Evolutionary conservation across 768 basidiomycete species (phyloP), one percentile per base, ranked within the genome.

Genomic region (Pulveroboletus sp.): DNA sequence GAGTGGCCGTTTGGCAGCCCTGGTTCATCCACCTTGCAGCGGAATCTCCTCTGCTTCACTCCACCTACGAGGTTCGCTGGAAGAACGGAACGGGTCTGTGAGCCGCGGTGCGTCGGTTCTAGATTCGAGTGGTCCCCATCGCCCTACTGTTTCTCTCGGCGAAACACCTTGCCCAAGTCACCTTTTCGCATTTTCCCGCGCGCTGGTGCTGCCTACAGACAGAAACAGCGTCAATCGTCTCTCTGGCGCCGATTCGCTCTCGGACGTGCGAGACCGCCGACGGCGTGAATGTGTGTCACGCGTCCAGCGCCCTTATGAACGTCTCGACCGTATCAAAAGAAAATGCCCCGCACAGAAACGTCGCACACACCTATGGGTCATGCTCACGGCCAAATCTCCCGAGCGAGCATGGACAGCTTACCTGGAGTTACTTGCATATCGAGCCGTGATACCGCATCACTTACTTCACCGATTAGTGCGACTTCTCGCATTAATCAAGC

Each of bases 381-480:
- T 76, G 39, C 69, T 70, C 30, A 66, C 55, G 21, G 54, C 73
- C 17, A 55, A 61, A 33, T 66, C 68, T 13, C 49, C 63, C 44
- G 39, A 55, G 18, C 67, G 67, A 21, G 75, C 72, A 7, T 80
- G 78, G 77, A 51, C 62, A 15, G 76, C 76, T 10, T 80, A 78
- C 60, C 55, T 64, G 39, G 53, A 66, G 17, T 53, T 77, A 13
- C 54, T 70, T 59, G 52, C 56, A 58, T 9, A 48, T 38, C 51
- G 45, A 18, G 54, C 37, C 6, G 47, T 36, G 30, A 70, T 71
- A 52, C 73, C 68, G 31, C 61, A 53, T 51, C 53, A 61, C 46
- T 74, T 80, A 50, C 78, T 90, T 33, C 83, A 86, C 57, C 76
- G 77, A 27, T 69, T 92, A 42, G 72, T 72, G 15, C 80, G 81